phyloP scores from a whole-genome alignment of 2,329 filamentous ascomycete genomes.

The Arthrobotrys pseudoclavata region DNA sequence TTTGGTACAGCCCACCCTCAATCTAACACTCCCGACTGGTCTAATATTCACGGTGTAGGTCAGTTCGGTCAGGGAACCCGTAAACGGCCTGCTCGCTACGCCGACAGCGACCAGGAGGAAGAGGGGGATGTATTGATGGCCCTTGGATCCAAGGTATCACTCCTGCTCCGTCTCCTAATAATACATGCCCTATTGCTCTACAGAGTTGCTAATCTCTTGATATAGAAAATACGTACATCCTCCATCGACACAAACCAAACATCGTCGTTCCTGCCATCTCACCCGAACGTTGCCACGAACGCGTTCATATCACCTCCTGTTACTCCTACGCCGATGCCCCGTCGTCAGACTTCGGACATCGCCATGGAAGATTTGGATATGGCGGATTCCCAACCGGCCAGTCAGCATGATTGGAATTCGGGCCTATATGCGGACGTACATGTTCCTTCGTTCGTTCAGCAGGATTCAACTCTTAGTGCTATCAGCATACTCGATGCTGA shows the following conservation, averaged over 20 bases:
- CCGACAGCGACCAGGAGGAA: constrained; percentile 56
- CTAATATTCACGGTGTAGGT: neutral
- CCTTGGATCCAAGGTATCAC: constrained; percentile 37
- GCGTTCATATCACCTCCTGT: constrained; percentile 56
- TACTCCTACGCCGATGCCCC: constrained; percentile 36
- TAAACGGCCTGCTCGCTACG: constrained; percentile 50
- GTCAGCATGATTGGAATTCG: constrained; percentile 33
- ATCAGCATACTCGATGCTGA: constrained; percentile 42
- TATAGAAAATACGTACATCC: constrained; percentile 43
- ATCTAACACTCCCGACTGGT: constrained; percentile 13
- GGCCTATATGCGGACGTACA: constrained; percentile 10
- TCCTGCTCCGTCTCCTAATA: neutral
- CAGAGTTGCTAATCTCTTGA: neutral
- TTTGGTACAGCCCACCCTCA: constrained; percentile 16
- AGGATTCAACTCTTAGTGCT: constrained; percentile 43
- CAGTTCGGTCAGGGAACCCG: constrained; percentile 35
- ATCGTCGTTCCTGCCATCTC: constrained; percentile 27
- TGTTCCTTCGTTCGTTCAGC: constrained; percentile 41
- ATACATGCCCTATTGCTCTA: neutral
- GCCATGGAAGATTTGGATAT: constrained; percentile 54
- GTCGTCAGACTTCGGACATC: constrained; percentile 43
- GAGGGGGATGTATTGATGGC: constrained; percentile 34
- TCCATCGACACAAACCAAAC: constrained; percentile 16
- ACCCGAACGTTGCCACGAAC: constrained; percentile 41
- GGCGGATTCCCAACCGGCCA: constrained; percentile 44